Evolutionary conservation across 2,329 filamentous ascomycete species (phyloP).

Genomic region (Xylaria sp.): DNA sequence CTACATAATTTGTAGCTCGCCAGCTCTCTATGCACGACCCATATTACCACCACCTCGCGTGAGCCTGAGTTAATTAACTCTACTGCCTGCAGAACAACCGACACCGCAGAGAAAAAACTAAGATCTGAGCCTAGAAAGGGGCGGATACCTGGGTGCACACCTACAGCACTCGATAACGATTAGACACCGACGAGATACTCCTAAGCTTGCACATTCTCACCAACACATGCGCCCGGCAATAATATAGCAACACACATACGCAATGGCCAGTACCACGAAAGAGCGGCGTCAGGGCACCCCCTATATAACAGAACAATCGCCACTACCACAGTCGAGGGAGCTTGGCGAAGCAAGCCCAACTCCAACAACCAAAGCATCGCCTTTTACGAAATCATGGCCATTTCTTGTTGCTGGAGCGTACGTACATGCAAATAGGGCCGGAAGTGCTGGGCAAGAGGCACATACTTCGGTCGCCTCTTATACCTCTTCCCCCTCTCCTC

Average conservation of each 20-base stretch:
- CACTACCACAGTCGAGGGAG: slow-evolving; percentile 69
- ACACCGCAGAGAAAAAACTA: background rate
- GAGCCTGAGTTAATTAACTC: background rate
- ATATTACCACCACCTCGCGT: background rate
- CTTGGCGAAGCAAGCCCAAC: slow-evolving; percentile 66
- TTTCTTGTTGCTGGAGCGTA: slow-evolving; percentile 94
- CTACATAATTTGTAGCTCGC: slow-evolving; percentile 5
- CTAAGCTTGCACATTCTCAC: slow-evolving; percentile 8
- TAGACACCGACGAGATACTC: background rate
- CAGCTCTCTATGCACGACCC: slow-evolving; percentile 4
- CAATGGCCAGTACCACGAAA: slow-evolving; percentile 40
- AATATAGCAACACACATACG: slow-evolving; percentile 37
- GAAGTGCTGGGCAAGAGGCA: background rate
- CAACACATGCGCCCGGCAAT: slow-evolving; percentile 36
- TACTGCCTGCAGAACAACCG: background rate
- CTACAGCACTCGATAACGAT: background rate
- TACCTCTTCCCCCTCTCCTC: background rate
- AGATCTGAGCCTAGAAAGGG: background rate
- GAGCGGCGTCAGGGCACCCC: slow-evolving; percentile 37
- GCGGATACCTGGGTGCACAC: background rate
- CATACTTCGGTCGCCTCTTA: slow-evolving; percentile 9
- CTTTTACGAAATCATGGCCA: slow-evolving; percentile 83
- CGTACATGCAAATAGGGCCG: slow-evolving; percentile 47
- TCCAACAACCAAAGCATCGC: slow-evolving; percentile 56
- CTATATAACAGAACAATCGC: slow-evolving; percentile 41